Evolutionary conservation across 139 green algal genomes (phyloP), one percentile per base, ranked within the genome.

Genomic region (Chlorella sp.): DNA sequence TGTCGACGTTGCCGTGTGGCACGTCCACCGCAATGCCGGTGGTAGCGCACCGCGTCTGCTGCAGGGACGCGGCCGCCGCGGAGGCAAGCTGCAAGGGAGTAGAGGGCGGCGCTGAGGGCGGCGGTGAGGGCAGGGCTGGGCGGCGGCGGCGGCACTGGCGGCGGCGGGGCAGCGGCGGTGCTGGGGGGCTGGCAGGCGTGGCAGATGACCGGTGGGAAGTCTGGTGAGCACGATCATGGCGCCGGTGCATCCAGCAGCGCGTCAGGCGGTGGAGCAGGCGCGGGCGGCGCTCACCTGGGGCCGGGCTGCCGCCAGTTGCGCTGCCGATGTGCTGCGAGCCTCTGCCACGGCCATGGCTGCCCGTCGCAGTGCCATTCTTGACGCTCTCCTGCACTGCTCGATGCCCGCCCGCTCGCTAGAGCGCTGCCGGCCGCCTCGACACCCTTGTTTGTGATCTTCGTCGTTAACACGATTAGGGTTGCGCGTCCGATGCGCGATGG

Each of bases 1-100:
- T 87, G 58, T 86, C 88, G 17, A 86, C 83, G 34, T 89, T 86
- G 41, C 75, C 73, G 38, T 84, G 82, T 32, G 84, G 70, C 44
- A 92, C 88, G 24, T 81, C 48, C 40, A 89, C 36, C 36, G 48
- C 70, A 30, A 89, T 62, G 68, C 62, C 40, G 51, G 40, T 60
- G 19, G 26, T 68, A 24, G 38, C 36, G 77, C 30, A 58, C 77
- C 38, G 56, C n/a, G 19, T 19, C 32, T 79, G 38, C 58, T 73
- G 56, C 76, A n/a, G 20, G 70, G 22, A 28, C 24, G 51, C 36
- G 34, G 54, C 51, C 30, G 76, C 51, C 60, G 72, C 72, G 20
- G 69, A n/a, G 24, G 69, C 17, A n/a, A 78, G 4, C 24, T 22
- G 72, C 72, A 58, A 13, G 43, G 13, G 43, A 19, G 72, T 14